Base-by-base conservation (phyloP, 75 land plant species). In the Larix kaempferi region DNA sequence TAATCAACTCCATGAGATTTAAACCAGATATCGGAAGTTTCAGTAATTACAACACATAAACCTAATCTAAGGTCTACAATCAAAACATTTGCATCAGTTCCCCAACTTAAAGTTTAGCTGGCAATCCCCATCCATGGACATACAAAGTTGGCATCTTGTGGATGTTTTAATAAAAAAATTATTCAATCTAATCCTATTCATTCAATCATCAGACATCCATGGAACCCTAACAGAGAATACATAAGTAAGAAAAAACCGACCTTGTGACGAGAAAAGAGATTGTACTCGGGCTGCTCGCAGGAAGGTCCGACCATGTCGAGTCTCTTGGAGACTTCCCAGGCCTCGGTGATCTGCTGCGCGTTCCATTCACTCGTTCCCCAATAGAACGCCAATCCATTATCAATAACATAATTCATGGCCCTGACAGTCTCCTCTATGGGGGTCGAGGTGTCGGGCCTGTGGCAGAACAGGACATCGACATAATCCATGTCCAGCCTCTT, bases 341-440 rank as follows among this genome's bases (percentile, higher is more conserved):
- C 99, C 84, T 97, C 98, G 14, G 99, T 97, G 78, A 97, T 92
- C 91, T 97, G 92, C 89, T 92, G 92, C 8, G 95, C 91, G 19
- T 88, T 84, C 99, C 99, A 97, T 88, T 97, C 99, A 69, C 95
- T 92, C 55, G 99, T 97, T 6, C 99, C 99, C 99, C 99, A 97
- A 56, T 97, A 97, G 77, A 89, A 93, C 21, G 99, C 99, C 91
- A 89, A 92, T 0, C 99, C 99, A 26, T 93, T 81, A 62, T 97
- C 95, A 59, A 97, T 97, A 56, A 97, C 94, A 81, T 89, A 83
- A 64, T 97, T 97, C 99, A 97, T 95, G 10, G 98, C 98, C 59
- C 99, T 80, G 35, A 97, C 99, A 2, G 99, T 97, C 90, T 97
- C 98, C 82, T 97, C 99, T 64, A 97, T 91, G 4, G 98, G 99